Percentiles rank a stretch among this genome's conserved stretches.
Conservation (phyloP, 176 grass and related monocot species). For the Luzula sylvatica region DNA sequence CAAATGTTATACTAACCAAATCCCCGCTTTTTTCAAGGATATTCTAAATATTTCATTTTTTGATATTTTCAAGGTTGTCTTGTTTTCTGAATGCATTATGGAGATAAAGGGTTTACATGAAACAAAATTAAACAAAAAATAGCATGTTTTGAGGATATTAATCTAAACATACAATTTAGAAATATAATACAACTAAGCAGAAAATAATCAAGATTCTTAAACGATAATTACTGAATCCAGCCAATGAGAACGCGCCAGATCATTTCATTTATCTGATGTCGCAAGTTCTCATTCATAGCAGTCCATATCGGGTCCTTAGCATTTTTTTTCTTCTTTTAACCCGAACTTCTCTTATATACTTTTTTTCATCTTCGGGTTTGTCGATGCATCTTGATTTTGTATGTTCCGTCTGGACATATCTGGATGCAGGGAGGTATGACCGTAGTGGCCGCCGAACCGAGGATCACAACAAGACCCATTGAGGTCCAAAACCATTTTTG, state of each 20-base stretch:
- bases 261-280: conserved; percentile 7
- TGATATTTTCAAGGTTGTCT: too few relatives aligned
- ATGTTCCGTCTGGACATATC: conserved; percentile 19
- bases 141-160: too few relatives aligned
- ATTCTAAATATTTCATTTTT: too few relatives aligned
- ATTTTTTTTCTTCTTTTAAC: neutral
- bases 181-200: too few relatives aligned
- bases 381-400: neutral
- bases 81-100: too few relatives aligned
- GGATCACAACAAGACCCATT: conserved; percentile 62
- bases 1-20: too few relatives aligned
- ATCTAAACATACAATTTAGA: conserved; percentile 7
- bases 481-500: conserved; percentile 98
- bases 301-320: too few relatives aligned
- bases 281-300: too few relatives aligned
- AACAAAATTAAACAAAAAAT: too few relatives aligned
- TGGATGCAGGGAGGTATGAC: conserved; percentile 55
- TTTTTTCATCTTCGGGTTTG: neutral
- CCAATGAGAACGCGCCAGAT: conserved; percentile 28
- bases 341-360: conserved; percentile 30
- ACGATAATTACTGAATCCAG: conserved; percentile 29
- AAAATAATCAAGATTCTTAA: too few relatives aligned
- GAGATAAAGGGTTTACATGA: too few relatives aligned
- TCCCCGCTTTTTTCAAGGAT: too few relatives aligned
- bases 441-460: conserved; percentile 60